phyloP scores from a whole-genome alignment of 139 green algal genomes.

The Volvox reticuliferus region DNA sequence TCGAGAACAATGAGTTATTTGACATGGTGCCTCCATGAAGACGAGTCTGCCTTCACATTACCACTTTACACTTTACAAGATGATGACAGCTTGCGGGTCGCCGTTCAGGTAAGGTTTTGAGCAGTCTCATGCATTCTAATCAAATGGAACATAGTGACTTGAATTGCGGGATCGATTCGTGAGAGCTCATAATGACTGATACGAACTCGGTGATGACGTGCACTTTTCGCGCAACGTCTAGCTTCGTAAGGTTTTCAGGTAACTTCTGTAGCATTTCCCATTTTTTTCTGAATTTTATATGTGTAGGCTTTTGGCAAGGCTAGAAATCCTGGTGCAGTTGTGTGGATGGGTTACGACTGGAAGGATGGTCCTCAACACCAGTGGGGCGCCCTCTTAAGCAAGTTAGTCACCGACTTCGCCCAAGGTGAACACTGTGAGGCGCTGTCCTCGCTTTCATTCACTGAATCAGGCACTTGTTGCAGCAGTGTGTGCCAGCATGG shows the following conservation, averaged over 20 bases:
- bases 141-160: no score
- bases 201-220: no score
- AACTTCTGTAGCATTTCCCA: no score
- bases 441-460: no score
- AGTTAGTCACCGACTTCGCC: conserved; percentile 28
- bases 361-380: neutral
- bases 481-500: no score
- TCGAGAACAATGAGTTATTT: neutral
- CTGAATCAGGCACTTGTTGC: no score
- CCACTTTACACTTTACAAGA: neutral
- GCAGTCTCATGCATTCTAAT: no score
- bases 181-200: no score
- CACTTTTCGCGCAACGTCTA: no score
- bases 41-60: neutral
- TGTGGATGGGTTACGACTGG: conserved; percentile 22
- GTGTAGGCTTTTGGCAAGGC: conserved; percentile 23
- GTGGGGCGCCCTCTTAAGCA: conserved; percentile 13
- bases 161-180: no score
- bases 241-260: no score
- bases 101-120: neutral
- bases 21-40: conserved; percentile 15
- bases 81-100: neutral
- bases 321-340: conserved; percentile 4
- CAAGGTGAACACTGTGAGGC: neutral
- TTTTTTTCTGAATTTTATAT: no score